A percentile compares a stretch with the other conserved stretches of the same genome.
Conservation (phyloP, 257 asterid species). For the Plantago ovata region DNA sequence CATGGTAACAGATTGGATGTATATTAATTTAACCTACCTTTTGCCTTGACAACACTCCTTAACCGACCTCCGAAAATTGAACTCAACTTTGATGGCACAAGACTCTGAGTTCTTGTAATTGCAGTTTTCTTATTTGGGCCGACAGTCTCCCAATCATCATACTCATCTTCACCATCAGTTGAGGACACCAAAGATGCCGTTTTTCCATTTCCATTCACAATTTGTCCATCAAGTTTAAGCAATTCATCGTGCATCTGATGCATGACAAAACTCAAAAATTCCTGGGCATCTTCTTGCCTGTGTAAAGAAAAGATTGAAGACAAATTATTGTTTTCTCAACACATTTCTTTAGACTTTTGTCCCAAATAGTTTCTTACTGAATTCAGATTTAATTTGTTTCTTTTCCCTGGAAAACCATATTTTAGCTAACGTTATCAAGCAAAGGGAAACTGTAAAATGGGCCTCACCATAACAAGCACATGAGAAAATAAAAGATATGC, state of each 20-base stretch:
- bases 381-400: not conserved
- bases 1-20: no score
- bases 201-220: slow-evolving; percentile 47
- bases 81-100: slow-evolving; percentile 71
- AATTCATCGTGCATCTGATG: slow-evolving; percentile 93
- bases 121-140: slow-evolving; percentile 66
- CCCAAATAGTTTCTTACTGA: not conserved
- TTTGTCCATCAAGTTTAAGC: slow-evolving; percentile 65
- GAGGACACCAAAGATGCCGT: slow-evolving; percentile 58
- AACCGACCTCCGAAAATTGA: slow-evolving; percentile 78
- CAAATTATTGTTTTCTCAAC: not conserved
- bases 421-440: not conserved
- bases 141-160: slow-evolving; percentile 70
- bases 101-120: slow-evolving; percentile 75
- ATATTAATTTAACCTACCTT: slow-evolving; percentile 37
- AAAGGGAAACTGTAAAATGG: slow-evolving; percentile 16
- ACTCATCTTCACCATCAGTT: slow-evolving; percentile 51
- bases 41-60: slow-evolving; percentile 76
- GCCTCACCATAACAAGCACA: no score
- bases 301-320: slow-evolving; percentile 2
- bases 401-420: not conserved
- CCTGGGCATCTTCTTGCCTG: slow-evolving; percentile 96
- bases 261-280: slow-evolving; percentile 81
- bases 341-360: not conserved
- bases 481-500: slow-evolving; percentile 12